These are phyloP conservation scores for Populus hybrid DNA, from an alignment of 441 rosid genomes.

Conservation along the genomic window DNA sequence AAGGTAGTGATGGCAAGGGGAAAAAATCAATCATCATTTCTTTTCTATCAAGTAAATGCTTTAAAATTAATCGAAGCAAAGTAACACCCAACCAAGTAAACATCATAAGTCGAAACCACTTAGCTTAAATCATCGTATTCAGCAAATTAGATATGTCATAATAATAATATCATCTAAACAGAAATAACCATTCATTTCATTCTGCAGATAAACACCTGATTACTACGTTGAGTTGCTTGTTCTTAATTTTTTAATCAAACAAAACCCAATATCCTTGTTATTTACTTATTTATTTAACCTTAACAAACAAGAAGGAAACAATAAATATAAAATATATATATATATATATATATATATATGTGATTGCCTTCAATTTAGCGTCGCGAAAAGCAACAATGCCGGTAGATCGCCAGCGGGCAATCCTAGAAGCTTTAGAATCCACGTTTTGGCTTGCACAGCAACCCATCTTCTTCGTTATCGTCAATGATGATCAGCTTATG, in stretches of 20 bases:
- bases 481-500: not conserved
- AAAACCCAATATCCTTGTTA: not conserved
- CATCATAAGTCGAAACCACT: not conserved
- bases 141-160: not conserved
- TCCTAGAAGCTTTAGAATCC: conserved; percentile 63
- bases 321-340: too few species aligned
- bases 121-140: not conserved
- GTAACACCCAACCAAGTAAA: not conserved
- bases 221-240: not conserved
- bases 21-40: not conserved
- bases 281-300: not conserved
- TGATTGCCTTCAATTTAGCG: conserved; percentile 75
- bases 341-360: not conserved
- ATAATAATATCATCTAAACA: not conserved
- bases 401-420: conserved; percentile 89
- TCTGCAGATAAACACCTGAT: not conserved
- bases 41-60: not conserved
- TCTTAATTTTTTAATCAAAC: not conserved
- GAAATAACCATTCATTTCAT: not conserved
- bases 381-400: conserved; percentile 91
- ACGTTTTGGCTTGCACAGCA: conserved; percentile 69
- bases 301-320: not conserved
- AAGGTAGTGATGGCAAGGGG: not conserved
- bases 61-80: too few species aligned
- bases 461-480: conserved; percentile 48